Conservation (phyloP, 129 eudicot species). For the sunflower (Helianthus annuus) region HanXRQr2.0-SUNRISE NC_035446.2:169767959-169768458, state of each 20-base stretch:
- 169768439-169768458: too few species aligned
- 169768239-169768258: not conserved
- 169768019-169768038: slow-evolving; percentile 70
- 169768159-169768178: slow-evolving; percentile 12
- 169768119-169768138: not conserved
- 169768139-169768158: slow-evolving; percentile 19
- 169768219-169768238: slow-evolving; percentile 17
- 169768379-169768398: too few species aligned
- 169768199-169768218: not conserved
- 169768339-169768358: too few species aligned
- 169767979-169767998: slow-evolving; percentile 85
- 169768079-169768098: slow-evolving; percentile 68
- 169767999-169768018: slow-evolving; percentile 87
- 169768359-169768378: too few species aligned
- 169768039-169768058: slow-evolving; percentile 85
- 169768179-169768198: slow-evolving; percentile 10
- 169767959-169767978: slow-evolving; percentile 81
- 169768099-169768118: slow-evolving; percentile 6
- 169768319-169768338: too few species aligned
- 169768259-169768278: not conserved
- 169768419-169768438: too few species aligned
- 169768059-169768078: slow-evolving; percentile 87
- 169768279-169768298: not conserved
- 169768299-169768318: not conserved
- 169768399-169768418: too few species aligned